phyloP scores from a whole-genome alignment of 768 basidiomycete species.

The Austroboletus eburneus region DNA sequence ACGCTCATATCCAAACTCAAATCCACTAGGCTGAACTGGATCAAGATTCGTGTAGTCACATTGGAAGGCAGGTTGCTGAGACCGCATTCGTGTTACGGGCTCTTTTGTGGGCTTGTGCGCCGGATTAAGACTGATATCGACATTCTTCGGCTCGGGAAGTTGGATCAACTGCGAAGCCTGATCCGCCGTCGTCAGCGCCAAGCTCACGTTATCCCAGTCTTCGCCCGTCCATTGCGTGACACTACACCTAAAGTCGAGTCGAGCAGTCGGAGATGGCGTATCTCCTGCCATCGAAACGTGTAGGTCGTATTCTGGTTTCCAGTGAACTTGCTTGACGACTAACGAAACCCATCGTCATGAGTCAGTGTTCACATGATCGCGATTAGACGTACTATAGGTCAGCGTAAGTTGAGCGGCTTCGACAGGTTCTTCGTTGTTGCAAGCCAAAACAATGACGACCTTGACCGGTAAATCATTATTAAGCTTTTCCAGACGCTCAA shows the following conservation, averaged over 20 bases:
- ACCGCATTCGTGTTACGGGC: too few relatives aligned
- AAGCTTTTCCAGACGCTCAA: constrained; percentile 1
- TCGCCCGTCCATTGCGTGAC: constrained; percentile 30
- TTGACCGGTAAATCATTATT: neutral
- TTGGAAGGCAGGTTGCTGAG: too few relatives aligned
- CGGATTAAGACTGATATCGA: constrained; percentile 9
- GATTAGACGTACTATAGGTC: constrained; percentile 13
- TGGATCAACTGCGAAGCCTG: constrained; percentile 15
- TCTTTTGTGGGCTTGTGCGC: neutral
- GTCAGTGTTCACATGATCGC: too few relatives aligned
- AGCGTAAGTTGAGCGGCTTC: constrained; percentile 15
- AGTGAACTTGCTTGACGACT: constrained; percentile 16
- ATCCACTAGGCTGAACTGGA: too few relatives aligned
- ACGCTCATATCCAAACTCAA: too few relatives aligned
- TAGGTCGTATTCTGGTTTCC: constrained; percentile 21
- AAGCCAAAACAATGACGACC: constrained; percentile 10
- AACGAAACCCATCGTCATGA: neutral
- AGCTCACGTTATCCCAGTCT: constrained; percentile 25
- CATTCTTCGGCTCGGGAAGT: constrained; percentile 21
- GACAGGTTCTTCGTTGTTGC: neutral
- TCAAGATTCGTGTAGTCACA: too few relatives aligned
- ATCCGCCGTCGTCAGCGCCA: constrained; percentile 24
- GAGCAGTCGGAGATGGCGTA: constrained; percentile 12
- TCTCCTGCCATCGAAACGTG: constrained; percentile 8
- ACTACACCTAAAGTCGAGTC: constrained; percentile 27